Percentiles rank a stretch among this genome's conserved stretches.
Conservation (phyloP, 2,329 filamentous ascomycete genomes). For the Biscogniauxia mediterranea region DNA sequence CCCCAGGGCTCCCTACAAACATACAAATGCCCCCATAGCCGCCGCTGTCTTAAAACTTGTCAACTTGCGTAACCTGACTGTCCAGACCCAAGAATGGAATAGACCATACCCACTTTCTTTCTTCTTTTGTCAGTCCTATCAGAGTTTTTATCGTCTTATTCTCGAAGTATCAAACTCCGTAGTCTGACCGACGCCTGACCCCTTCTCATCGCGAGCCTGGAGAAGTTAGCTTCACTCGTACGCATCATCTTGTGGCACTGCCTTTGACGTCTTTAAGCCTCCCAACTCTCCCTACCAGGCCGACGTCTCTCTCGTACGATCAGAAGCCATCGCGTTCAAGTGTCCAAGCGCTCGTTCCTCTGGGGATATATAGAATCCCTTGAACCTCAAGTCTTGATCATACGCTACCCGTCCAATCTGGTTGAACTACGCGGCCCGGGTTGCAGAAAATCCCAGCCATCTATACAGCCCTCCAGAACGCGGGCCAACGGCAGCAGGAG, state of each 20-base stretch:
- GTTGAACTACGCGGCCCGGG: slow-evolving; percentile 6
- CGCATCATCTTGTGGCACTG: slow-evolving; percentile 27
- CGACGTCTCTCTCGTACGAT: slow-evolving; percentile 29
- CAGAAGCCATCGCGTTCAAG: slow-evolving; percentile 29
- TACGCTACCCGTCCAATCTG: slow-evolving; percentile 10
- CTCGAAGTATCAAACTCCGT: slow-evolving; percentile 28
- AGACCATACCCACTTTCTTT: slow-evolving; percentile 24
- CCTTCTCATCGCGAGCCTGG: slow-evolving; percentile 19
- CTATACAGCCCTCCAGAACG: background rate
- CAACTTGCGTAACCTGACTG: slow-evolving; percentile 31
- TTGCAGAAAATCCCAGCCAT: background rate
- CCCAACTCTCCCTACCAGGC: slow-evolving; percentile 21
- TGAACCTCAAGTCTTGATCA: slow-evolving; percentile 31
- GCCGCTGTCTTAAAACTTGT: slow-evolving; percentile 31
- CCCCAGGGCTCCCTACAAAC: slow-evolving; percentile 24
- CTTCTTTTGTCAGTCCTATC: slow-evolving; percentile 20
- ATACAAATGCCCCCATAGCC: slow-evolving; percentile 26
- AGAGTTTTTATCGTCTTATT: slow-evolving; percentile 23
- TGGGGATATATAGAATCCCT: slow-evolving; percentile 39
- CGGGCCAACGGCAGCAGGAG: background rate
- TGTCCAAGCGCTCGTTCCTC: slow-evolving; percentile 16
- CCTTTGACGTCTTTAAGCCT: slow-evolving; percentile 24
- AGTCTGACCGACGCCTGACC: slow-evolving; percentile 28
- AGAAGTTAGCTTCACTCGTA: slow-evolving; percentile 25
- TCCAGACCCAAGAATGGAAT: slow-evolving; percentile 28